Percentiles rank a stretch among this genome's conserved stretches.
phyloP scores from a whole-genome alignment of 1,284 basidiomycete species.

The Ustilago lituana region DNA sequence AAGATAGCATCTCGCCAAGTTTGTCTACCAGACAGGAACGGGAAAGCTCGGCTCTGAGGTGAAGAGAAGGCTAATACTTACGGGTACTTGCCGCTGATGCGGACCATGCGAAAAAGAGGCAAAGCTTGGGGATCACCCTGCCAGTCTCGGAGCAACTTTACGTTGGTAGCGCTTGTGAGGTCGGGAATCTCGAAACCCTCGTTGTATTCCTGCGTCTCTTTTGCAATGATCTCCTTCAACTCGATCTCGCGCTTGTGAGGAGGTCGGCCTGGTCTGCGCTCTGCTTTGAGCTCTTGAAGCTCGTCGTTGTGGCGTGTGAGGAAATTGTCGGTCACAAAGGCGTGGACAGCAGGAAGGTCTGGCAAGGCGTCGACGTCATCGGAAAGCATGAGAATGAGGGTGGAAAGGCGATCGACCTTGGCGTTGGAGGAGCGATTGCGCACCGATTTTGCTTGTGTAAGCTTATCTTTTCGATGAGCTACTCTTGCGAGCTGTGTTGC shows the following conservation, averaged over 20 bases:
- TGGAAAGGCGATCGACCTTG: constrained; percentile 62
- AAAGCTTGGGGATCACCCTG: constrained; percentile 62
- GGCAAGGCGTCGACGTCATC: constrained; percentile 52
- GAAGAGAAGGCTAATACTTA: no score
- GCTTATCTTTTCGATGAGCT: constrained; percentile 51
- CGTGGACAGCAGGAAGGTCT: constrained; percentile 57
- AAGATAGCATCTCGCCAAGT: no score
- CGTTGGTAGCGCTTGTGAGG: constrained; percentile 56
- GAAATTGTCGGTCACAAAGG: constrained; percentile 52
- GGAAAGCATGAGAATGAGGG: constrained; percentile 61
- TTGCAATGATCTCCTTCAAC: constrained; percentile 50
- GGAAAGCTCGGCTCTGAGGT: no score
- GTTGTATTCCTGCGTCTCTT: constrained; percentile 57
- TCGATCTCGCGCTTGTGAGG: constrained; percentile 53
- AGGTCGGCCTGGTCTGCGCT: constrained; percentile 58
- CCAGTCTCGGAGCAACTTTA: constrained; percentile 61
- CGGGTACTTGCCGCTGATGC: constrained; percentile 57
- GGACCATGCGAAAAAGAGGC: constrained; percentile 60
- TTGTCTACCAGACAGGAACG: no score
- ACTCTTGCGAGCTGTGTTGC: constrained; percentile 61
- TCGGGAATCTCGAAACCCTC: constrained; percentile 64
- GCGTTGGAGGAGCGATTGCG: constrained; percentile 40
- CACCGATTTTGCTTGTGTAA: constrained; percentile 40
- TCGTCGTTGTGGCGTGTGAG: constrained; percentile 59
- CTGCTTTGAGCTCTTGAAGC: constrained; percentile 42